Base-by-base conservation (phyloP, 164 flowering plant genomes). In the Aristolochia californica region DNA sequence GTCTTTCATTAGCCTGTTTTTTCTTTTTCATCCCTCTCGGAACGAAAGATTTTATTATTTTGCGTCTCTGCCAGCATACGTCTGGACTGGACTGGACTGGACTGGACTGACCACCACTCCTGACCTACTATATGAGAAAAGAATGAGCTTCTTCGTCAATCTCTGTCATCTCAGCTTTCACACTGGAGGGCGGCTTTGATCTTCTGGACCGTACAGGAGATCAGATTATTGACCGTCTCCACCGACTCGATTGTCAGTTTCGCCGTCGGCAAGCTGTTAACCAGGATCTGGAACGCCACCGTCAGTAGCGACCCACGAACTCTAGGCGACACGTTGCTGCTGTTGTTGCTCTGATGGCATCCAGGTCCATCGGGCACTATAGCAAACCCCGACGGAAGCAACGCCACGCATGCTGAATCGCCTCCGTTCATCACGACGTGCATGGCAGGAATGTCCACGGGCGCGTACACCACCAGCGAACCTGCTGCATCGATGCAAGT, bases 401-500 rank as follows among this genome's bases (percentile, higher is more conserved):
- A 76, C 0, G 98, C 95, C 68, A 93, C 97, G 65, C 83, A 88
- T 2, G 97, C 89, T 0, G 98, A 87, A 70, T 93, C 97, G 0
- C 97, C 98, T 55, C 98, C 98, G 74, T 79, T 89, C 98, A 93
- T 93, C 59, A 88, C 98, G 8, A 85, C 78, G 59, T 93, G 88
- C 95, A 88, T 87, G 51, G 98, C 98, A 0, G 97, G 97, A 5
- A 88, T 85, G 63, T 93, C 98, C 17, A 93, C 97, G 0, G 98
- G 98, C 22, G 97, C 97, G 80, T 93, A 93, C 69, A 93, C 94
- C 54, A 93, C 98, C 40, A 93, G 88, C 38, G 94, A 78, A 20
- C 97, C 97, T 0, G 97, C 68, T 9, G 83, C 79, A 66, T 88
- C 98, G 13, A 72, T 83, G 81, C 97, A 82, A 2, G 97, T 93